A percentile compares a stretch with the other conserved stretches of the same genome.
Conservation (phyloP, 148 eudicot genomes). For the Talinum fruticosum region DNA sequence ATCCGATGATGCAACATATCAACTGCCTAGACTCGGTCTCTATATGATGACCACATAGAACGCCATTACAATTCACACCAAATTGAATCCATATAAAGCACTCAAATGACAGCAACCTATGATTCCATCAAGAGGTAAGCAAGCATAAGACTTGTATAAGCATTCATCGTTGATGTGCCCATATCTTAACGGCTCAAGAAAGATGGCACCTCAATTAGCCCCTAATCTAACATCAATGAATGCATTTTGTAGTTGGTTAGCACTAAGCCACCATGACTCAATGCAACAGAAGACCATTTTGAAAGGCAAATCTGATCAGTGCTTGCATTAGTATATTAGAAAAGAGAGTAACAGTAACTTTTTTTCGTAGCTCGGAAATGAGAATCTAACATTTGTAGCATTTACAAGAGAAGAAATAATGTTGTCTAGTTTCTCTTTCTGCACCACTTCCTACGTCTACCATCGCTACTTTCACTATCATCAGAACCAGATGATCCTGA, state of each 20-base stretch:
- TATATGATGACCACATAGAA: background rate
- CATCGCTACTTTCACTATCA: conserved; percentile 45
- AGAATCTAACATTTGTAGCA: conserved; percentile 2
- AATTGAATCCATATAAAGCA: background rate
- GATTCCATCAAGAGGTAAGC: background rate
- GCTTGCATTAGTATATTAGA: background rate
- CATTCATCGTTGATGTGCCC: background rate
- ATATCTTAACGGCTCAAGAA: background rate
- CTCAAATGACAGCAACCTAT: background rate
- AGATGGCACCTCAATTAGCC: background rate
- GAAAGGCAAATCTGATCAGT: background rate
- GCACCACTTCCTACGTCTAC: conserved; percentile 39
- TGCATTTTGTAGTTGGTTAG: no score
- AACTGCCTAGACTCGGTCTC: no score
- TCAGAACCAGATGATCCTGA: conserved; percentile 41
- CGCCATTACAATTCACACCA: background rate
- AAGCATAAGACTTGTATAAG: background rate
- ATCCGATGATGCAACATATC: no score
- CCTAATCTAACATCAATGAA: no score
- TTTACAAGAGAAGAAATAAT: background rate
- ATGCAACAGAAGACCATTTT: background rate
- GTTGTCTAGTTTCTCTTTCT: conserved; percentile 42
- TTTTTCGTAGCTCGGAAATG: background rate
- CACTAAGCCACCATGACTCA: no score
- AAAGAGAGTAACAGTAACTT: background rate